phyloP scores from a whole-genome alignment of 2,329 filamentous ascomycete genomes.

The Bipolaris cookei region DNA sequence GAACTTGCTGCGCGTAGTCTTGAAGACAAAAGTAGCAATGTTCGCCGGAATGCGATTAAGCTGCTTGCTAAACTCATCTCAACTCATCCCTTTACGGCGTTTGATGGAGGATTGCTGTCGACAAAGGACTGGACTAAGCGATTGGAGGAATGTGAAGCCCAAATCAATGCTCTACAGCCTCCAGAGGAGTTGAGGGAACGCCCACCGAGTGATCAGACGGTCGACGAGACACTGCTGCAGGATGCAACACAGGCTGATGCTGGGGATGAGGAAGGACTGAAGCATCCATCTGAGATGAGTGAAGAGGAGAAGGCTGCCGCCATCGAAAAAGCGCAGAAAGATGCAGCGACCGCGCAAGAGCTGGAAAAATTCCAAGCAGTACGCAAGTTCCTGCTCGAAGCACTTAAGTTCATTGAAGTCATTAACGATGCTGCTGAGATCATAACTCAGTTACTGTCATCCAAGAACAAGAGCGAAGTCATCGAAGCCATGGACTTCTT shows the following conservation, averaged over 20 bases:
- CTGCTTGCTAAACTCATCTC: slow-evolving; percentile 85
- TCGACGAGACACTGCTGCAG: slow-evolving; percentile 80
- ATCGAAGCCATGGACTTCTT: slow-evolving; percentile 99
- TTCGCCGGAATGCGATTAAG: slow-evolving; percentile 93
- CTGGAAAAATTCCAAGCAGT: slow-evolving; percentile 88
- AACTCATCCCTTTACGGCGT: slow-evolving; percentile 78
- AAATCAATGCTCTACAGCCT: slow-evolving; percentile 81
- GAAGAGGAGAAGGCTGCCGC: slow-evolving; percentile 78
- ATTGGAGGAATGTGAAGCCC: slow-evolving; percentile 80
- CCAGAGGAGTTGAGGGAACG: slow-evolving; percentile 76
- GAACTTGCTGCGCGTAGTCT: slow-evolving; percentile 88
- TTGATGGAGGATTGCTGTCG: slow-evolving; percentile 77
- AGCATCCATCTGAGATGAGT: slow-evolving; percentile 70
- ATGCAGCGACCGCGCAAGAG: slow-evolving; percentile 86
- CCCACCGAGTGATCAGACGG: slow-evolving; percentile 67
- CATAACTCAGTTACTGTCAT: slow-evolving; percentile 86
- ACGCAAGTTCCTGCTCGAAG: slow-evolving; percentile 90
- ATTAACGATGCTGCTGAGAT: slow-evolving; percentile 80
- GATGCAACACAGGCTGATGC: slow-evolving; percentile 82
- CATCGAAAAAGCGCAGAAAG: slow-evolving; percentile 80
- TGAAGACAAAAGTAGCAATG: slow-evolving; percentile 98
- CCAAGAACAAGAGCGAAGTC: slow-evolving; percentile 96
- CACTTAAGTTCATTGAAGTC: slow-evolving; percentile 90
- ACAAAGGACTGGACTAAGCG: slow-evolving; percentile 84
- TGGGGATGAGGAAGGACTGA: slow-evolving; percentile 33